Percentiles rank a stretch among this genome's conserved stretches.
phyloP scores from a whole-genome alignment of 495 filamentous ascomycete genomes.

The Aspergillus coremiiformis region DNA sequence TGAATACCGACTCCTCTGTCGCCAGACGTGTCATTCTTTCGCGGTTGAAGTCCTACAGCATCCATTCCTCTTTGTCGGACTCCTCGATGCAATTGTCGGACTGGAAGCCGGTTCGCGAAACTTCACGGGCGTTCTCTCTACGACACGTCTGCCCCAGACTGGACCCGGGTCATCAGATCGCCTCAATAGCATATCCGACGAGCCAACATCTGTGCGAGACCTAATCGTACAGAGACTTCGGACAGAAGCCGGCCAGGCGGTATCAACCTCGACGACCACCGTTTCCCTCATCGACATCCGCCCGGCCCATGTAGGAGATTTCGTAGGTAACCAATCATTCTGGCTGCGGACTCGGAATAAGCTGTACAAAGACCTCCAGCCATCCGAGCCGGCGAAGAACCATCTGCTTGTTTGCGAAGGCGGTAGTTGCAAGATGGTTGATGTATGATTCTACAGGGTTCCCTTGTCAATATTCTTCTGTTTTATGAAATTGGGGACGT shows the following conservation, averaged over 20 bases:
- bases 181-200: slow-evolving; percentile 19
- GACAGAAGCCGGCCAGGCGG: slow-evolving; percentile 31
- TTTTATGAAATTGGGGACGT: not conserved
- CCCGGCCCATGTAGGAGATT: slow-evolving; percentile 40
- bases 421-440: slow-evolving; percentile 39
- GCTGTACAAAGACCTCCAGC: slow-evolving; percentile 38
- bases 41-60: slow-evolving; percentile 87
- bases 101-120: slow-evolving; percentile 51
- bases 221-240: slow-evolving; percentile 32
- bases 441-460: slow-evolving; percentile 19
- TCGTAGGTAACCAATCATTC: slow-evolving; percentile 43
- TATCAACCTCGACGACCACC: slow-evolving; percentile 29
- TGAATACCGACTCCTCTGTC: slow-evolving; percentile 55
- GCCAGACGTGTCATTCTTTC: slow-evolving; percentile 73
- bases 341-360: slow-evolving; percentile 46
- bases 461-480: not conserved
- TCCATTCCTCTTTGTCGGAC: slow-evolving; percentile 75
- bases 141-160: slow-evolving; percentile 15
- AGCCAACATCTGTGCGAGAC: slow-evolving; percentile 31
- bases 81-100: slow-evolving; percentile 69
- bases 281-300: slow-evolving; percentile 36
- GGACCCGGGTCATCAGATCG: slow-evolving; percentile 13
- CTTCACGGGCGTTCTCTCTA: slow-evolving; percentile 36
- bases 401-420: slow-evolving; percentile 45
- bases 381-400: slow-evolving; percentile 32